Evolutionary conservation across 176 grass and related monocot species (phyloP).

Genomic region (Pontederia paniculata): DNA sequence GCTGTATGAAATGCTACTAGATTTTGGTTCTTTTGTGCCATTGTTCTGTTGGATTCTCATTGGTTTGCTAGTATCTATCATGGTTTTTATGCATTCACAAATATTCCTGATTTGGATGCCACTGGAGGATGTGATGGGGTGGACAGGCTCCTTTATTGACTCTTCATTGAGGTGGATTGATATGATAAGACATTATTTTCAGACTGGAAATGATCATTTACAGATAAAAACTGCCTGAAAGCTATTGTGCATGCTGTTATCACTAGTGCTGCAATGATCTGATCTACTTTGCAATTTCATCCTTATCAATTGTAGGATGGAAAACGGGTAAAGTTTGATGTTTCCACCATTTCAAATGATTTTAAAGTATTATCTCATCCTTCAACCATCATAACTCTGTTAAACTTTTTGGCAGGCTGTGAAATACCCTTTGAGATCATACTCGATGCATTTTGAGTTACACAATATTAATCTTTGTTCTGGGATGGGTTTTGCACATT

Average conservation of each 20-base stretch:
- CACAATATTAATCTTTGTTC: not conserved
- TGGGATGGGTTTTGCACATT: slow-evolving; percentile 1
- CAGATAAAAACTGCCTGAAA: slow-evolving; percentile 12
- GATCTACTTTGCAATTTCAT: slow-evolving; percentile 7
- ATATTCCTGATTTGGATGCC: slow-evolving; percentile 7
- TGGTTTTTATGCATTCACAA: not conserved
- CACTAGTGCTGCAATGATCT: slow-evolving; percentile 6
- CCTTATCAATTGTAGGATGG: slow-evolving; percentile 6
- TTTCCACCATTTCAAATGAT: slow-evolving; percentile 5
- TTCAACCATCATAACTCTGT: not conserved
- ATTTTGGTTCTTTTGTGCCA: slow-evolving; percentile 29
- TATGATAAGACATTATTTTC: not conserved
- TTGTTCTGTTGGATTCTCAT: slow-evolving; percentile 13
- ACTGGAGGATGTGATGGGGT: not conserved
- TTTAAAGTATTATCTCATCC: not conserved
- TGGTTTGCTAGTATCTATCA: slow-evolving; percentile 3
- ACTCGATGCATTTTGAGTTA: slow-evolving; percentile 3
- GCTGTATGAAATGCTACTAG: slow-evolving; percentile 23
- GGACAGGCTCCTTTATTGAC: not conserved
- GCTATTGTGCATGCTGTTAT: slow-evolving; percentile 4
- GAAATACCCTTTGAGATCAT: slow-evolving; percentile 7
- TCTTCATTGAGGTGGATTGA: not conserved
- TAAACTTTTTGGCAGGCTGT: slow-evolving; percentile 15
- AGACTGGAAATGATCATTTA: not conserved
- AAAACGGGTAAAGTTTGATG: slow-evolving; percentile 24